Base-by-base conservation (phyloP, 2,329 filamentous ascomycete genomes). In the Verticillium dahliae region DNA sequence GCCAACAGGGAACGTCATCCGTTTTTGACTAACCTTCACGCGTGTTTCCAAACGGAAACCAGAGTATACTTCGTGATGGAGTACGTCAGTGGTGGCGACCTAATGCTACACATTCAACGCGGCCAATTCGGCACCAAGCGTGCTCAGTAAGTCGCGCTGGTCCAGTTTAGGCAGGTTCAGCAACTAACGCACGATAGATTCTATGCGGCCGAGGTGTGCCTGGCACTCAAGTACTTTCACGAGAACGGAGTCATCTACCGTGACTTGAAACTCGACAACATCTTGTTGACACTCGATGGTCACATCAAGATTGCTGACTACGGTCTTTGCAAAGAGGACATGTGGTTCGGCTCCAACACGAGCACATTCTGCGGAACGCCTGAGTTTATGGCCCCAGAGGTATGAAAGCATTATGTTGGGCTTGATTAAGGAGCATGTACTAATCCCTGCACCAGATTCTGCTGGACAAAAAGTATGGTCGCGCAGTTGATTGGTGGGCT, bases 61-160 rank as follows among this genome's bases (percentile, higher is more conserved):
- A 84, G 95, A 69, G 93, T 99, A 27, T 99, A 99, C 80, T 99
- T 99, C 72, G 95, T 99, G 66, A 98, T 98, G 94, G 95, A 99
- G 78, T 99, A 99, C 74, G 92, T 99, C 66, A 97, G 92, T 72
- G 95, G 95, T 80, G 95, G 95, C 79, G 95, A 99, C 82, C 78
- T 99, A 73, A 99, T 99, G 95, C 82, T 98, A 77, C 95, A 99
- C 78, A 99, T 99, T 73, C 95, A 99, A 75, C 88, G 95, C 63
- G 94, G 94, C 18, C 91, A 96, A 72, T 99, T 99, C 71, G 94
- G 94, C 61, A 90, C 92, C 6, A 98, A 97, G 78, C 87, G 95
- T 68, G 94, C 95, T 66, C 95, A 99, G 90, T 93, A 87, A 79
- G 90, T 85, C 60, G 45, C 54, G 4, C 11, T 27, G 45, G n/a